Evolutionary conservation across 2,329 filamentous ascomycete species (phyloP), one percentile per base, ranked within the genome.

Genomic region (Aureobasidium sp.): DNA sequence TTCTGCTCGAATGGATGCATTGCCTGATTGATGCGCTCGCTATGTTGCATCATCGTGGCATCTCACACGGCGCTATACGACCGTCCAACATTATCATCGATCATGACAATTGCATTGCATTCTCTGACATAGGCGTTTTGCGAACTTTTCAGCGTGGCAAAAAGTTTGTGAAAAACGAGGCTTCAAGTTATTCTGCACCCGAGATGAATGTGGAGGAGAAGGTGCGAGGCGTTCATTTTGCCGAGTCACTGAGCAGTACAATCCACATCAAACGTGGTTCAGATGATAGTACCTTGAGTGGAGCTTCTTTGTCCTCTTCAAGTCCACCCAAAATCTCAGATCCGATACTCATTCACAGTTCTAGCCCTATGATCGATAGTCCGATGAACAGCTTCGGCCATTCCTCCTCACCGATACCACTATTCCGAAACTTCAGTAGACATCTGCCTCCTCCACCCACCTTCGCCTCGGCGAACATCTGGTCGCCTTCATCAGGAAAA

Each of bases 1-100:
- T 87, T 16, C 71, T 90, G 5, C 77, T 90, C 69, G 86, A 89
- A 70, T 91, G 88, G 88, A 82, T 91, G 68, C 84, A 88, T 68
- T 91, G 88, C 70, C 78, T 91, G 4, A 79, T 82, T 44, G 86
- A 90, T 70, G 85, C 87, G 1, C 69, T 91, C 16, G 83, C 85
- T 59, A 88, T 82, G 64, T 74, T 91, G 2, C 88, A 91, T 69
- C 80, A 79, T 64, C 81, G 80, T 51, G 84, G 85, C 1, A 79
- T 84, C 29, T 81, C 82, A 3, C 88, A 91, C 67, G 82, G 82
- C 27, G 85, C 84, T 53, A 89, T 92, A 70, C 84, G 84, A 64
- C 88, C 88, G 1, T 87, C 86, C 0, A 88, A 86, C 10, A 80
- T 91, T 29, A 79, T 88, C 67, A 82, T 91, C 66, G 83, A 86